phyloP scores from a whole-genome alignment of 75 land plant genomes.

The Picea glauca region DNA sequence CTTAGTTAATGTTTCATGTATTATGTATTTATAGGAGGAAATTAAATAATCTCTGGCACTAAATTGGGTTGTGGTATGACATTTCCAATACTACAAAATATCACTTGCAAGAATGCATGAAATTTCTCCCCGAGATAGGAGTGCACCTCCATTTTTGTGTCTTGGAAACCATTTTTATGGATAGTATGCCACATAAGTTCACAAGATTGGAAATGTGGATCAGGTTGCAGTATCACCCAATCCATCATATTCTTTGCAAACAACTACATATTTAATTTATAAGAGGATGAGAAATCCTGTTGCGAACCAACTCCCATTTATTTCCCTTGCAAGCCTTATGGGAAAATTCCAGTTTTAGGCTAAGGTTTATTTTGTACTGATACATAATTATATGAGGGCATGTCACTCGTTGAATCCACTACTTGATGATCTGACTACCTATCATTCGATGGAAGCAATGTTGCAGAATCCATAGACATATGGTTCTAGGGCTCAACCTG shows the following conservation, averaged over 20 bases:
- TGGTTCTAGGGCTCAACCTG: not conserved
- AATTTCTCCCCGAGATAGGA: too few relatives aligned
- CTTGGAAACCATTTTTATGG: constrained; percentile 23
- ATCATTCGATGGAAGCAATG: not conserved
- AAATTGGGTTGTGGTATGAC: too few relatives aligned
- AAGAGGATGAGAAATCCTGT: not conserved
- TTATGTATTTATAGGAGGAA: constrained; percentile 46
- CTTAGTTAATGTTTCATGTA: constrained; percentile 60
- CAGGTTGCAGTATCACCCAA: constrained; percentile 32
- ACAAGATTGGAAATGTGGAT: constrained; percentile 29
- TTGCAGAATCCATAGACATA: not conserved
- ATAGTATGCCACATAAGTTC: constrained; percentile 34
- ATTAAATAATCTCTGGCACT: not conserved
- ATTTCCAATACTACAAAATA: too few relatives aligned
- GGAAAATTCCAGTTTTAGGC: not conserved
- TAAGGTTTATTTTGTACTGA: not conserved
- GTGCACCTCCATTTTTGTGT: too few relatives aligned
- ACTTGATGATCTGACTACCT: not conserved
- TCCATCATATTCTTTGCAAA: constrained; percentile 11
- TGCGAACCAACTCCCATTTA: not conserved
- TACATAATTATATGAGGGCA: not conserved
- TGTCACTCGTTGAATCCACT: not conserved
- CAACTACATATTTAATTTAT: constrained; percentile 1
- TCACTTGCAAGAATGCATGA: too few relatives aligned
- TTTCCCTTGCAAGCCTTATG: not conserved